Evolutionary conservation across 2,329 filamentous ascomycete genomes (phyloP), one percentile per base, ranked within the genome.

Genomic region (Cercospora brassicicola): DNA sequence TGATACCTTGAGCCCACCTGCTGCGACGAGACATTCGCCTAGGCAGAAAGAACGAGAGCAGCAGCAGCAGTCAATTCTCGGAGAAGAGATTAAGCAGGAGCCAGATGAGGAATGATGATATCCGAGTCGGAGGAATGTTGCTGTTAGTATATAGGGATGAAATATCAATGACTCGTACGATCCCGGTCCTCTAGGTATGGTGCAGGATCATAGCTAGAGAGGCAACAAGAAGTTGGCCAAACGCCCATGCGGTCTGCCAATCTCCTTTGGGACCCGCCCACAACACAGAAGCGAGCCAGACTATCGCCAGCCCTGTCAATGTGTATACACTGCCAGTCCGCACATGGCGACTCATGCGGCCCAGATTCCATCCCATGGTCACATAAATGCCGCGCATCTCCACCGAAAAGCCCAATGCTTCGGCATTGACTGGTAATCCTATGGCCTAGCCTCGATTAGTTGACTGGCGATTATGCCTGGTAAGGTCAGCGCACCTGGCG

Each of bases 31-130:
- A 20, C 45, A 64, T 55, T 56, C 61, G 6, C 30, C 61, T 5
- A 42, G 48, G 31, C 61, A 64, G 8, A 5, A n/a, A 3, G 31
- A 28, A 4, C 36, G 28, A 20, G 61, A 64, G 48, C 61, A 31
- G 53, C 26, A 51, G 53, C 53, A 57, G 53, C 53, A 57, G 13
- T 30, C 61, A 1, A 30, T 64, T 20, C 51, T 64, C 18, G 61
- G 42, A 23, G 48, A 28, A 26, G 61, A 56, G n/a, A 64, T 64
- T 11, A 64, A 64, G 48, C 61, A 64, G 61, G 61, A 64, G 31
- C 61, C 61, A 18, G 59, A 42, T 61, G 59, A 61, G 10, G 59
- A 59, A 30, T 48, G 28, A n/a, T 39, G 33, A 39, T 0, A 39
- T n/a, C 6, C 13, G 13, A n/a, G 33, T 39, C 13, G 33, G 5